Evolutionary conservation across 148 eudicot species (phyloP), one percentile per base, ranked within the genome.

Genomic region (Linanthus parryae): DNA sequence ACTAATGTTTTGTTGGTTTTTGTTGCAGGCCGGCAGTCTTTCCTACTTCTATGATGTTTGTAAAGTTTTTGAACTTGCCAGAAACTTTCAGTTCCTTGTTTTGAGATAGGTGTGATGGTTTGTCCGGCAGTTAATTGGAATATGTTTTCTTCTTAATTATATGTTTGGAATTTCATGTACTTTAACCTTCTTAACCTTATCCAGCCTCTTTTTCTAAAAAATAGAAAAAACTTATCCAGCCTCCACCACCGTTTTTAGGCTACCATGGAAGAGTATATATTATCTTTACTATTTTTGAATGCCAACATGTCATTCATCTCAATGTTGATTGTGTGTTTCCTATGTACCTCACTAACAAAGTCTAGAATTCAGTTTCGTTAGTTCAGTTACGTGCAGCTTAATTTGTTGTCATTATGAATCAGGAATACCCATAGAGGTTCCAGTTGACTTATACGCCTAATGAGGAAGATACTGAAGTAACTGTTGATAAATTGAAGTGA

Each of bases 381-480:
- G n/a, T n/a, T n/a, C 5, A 0, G 27, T 21, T 44, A 44, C 26
- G 24, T 23, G 31, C 16, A 21, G 29, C 4, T 9, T 11, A 22
- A 45, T 27, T 45, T 45, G 28, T 25, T 25, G 4, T 51, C 21
- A 19, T 60, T 46, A 15, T 42, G 36, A 67, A 74, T 52, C 80
- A 94, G 99, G 99, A 94, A 62, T 78, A 78, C 59, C 94, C 96
- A 8, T 96, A 88, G 72, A 88, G 96, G 71, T 89, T 94, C 38
- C 65, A 52, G 52, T 74, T 88, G 65, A 82, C 91, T 12, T 94
- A 94, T 70, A 85, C 63, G 65, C 82, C 94, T 33, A 92, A 84
- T 24, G 91, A 77, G 54, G 75, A n/a, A n/a, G 87, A 80, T 39
- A 57, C 71, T 13, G 35, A 48, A 21, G 48, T 51, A 29, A 7